Evolutionary conservation across 176 grass and related monocot genomes (phyloP), one percentile per base, ranked within the genome.

Genomic region (Thinopyrum elongatum): DNA sequence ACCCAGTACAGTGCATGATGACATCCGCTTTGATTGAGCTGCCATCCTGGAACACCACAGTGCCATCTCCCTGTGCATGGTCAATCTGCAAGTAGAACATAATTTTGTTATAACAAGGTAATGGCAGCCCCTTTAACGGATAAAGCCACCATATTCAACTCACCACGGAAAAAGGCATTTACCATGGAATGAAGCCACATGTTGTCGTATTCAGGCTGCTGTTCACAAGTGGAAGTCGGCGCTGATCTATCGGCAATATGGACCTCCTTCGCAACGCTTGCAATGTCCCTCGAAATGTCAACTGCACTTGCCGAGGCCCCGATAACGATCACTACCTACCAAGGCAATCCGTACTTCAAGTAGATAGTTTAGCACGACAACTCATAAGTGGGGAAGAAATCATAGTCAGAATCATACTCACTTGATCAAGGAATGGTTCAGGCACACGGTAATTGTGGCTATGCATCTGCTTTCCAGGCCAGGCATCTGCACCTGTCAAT

Each of bases 181-280:
- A 97, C 97, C 94, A 90, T 85, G 80, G 92, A 92, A 66, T 95
- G 93, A 86, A 94, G 86, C 96, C 96, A 98, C 84, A 95, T 64
- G 65, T 95, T 94, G 14, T 86, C 41, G 44, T 98, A 91, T 77
- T 88, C 87, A 92, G 90, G 84, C 25, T 89, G 63, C 89, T 65
- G 92, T 38, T 55, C 42, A 22, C 66, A 82, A 74, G 86, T 83
- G 55, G 31, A 80, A 85, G 76, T 70, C 39, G 84, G 80, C 33
- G 61, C 28, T 41, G 94, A 92, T 76, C 97, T 86, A 84, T 66
- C 63, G 3, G 90, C 90, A 83, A 97, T 44, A 74, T 97, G 92
- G 4, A 94, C 92, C 77, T 91, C 94, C 90, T 90, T 90, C 8
- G 90, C 92, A n/a, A 80, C 35, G 5, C 81, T 74, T 55, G 88